Percentiles rank a stretch among this genome's conserved stretches.
Evolutionary conservation across 2,329 filamentous ascomycete genomes (phyloP).

Genomic region (Rachicladosporium sp.): DNA sequence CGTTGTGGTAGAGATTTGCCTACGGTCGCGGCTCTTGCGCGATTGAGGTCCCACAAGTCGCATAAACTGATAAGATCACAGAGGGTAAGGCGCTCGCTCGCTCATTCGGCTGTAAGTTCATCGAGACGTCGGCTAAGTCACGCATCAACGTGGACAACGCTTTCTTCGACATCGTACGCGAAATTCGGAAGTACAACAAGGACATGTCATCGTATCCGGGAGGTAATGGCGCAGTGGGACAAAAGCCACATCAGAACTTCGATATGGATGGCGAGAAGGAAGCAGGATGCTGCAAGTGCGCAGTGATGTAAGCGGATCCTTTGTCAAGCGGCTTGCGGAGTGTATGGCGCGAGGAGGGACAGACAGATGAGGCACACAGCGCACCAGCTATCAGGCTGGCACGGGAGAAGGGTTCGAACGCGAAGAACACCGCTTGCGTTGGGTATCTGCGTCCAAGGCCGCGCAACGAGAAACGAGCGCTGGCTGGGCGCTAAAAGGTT

Average conservation of each 20-base stretch:
- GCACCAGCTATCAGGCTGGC: too few relatives aligned
- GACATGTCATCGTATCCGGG: slow-evolving; percentile 85
- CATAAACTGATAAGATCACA: slow-evolving; percentile 28
- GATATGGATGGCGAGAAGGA: slow-evolving; percentile 60
- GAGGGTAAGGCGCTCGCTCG: slow-evolving; percentile 81
- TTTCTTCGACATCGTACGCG: slow-evolving; percentile 95
- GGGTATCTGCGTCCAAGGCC: too few relatives aligned
- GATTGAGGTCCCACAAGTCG: too few relatives aligned
- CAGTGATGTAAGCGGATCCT: slow-evolving; percentile 58
- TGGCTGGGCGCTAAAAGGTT: too few relatives aligned
- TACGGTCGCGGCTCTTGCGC: too few relatives aligned
- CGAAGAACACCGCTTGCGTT: too few relatives aligned
- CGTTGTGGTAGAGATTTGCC: too few relatives aligned
- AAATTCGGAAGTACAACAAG: slow-evolving; percentile 96
- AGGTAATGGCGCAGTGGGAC: slow-evolving; percentile 42
- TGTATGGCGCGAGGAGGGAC: too few relatives aligned
- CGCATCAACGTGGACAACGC: slow-evolving; percentile 97
- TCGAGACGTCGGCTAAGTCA: slow-evolving; percentile 97
- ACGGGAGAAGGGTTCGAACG: too few relatives aligned
- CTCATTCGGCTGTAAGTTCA: slow-evolving; percentile 92
- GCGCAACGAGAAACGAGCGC: too few relatives aligned
- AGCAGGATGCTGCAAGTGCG: slow-evolving; percentile 73
- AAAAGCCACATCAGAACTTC: slow-evolving; percentile 56
- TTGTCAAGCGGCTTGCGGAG: too few relatives aligned
- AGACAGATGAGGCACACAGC: too few relatives aligned